These are phyloP conservation scores for Quercus berberidifolia DNA, from an alignment of 306 rosid genomes.

Conservation along the genomic window DNA sequence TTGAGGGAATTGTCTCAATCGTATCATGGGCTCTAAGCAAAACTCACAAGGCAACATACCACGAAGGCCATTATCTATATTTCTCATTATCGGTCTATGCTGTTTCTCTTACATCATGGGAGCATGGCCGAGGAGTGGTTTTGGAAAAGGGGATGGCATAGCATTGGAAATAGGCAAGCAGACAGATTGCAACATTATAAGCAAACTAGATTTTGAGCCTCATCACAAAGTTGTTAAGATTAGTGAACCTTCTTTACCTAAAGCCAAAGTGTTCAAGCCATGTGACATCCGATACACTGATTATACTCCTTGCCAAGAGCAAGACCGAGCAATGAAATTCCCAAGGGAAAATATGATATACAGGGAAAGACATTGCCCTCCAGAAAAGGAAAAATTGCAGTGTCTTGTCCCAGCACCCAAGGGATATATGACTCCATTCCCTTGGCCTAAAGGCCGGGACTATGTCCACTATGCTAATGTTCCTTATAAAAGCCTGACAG, in stretches of 20 bases:
- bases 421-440: constrained; percentile 80
- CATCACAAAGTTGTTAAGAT: constrained; percentile 61
- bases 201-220: constrained; percentile 71
- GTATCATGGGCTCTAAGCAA: constrained; percentile 68
- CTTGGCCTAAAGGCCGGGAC: constrained; percentile 98
- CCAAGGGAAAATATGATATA: constrained; percentile 95
- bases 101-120: constrained; percentile 93
- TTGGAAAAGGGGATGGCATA: constrained; percentile 78
- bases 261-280: constrained; percentile 65
- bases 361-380: constrained; percentile 97
- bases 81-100: constrained; percentile 77
- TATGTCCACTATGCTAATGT: constrained; percentile 85
- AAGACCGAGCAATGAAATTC: constrained; percentile 91
- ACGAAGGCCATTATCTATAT: constrained; percentile 69
- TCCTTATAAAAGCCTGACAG: constrained; percentile 78
- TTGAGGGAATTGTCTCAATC: constrained; percentile 16
- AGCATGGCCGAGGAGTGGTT: constrained; percentile 90
- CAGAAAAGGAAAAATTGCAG: constrained; percentile 68
- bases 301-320: constrained; percentile 98
- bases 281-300: constrained; percentile 63
- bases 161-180: constrained; percentile 55
- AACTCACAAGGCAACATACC: constrained; percentile 46
- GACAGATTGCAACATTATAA: constrained; percentile 59
- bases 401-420: constrained; percentile 93
- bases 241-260: constrained; percentile 50